Evolutionary conservation across 2,329 filamentous ascomycete genomes (phyloP), one percentile per base, ranked within the genome.

Genomic region (Phyllosticta citribraziliensis): DNA sequence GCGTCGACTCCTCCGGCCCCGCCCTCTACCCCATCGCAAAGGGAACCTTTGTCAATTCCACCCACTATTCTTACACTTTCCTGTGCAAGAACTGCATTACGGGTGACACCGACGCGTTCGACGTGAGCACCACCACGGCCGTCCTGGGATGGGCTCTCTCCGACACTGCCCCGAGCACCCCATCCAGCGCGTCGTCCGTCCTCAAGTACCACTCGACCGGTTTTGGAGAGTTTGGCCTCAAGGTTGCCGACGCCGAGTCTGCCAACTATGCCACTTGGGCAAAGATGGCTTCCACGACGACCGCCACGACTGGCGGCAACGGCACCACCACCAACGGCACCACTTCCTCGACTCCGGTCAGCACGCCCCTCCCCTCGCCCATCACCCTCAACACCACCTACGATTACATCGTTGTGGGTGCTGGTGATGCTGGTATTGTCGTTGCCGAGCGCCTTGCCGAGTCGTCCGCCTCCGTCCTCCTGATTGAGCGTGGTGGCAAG

Each of bases 31-130:
- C 79, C 2, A 82, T 83, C 62, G 71, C 78, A 19, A 76, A 79
- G 14, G 80, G 80, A 30, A 81, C 80, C 0, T 81, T 75, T 9
- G 70, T 81, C 61, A 83, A 82, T 72, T 72, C 73, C 59, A 83
- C 80, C 1, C 79, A 82, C 56, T 78, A 78, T 64, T 78, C 79
- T 6, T 82, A 80, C 65, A 83, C 81, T 1, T 84, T 83, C 69
- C 74, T 83, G 33, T 84, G 81, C 68, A 70, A 67, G 17, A 70
- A 69, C 40, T 74, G 72, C 58, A 68, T 75, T 52, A 69, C 67
- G 51, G 63, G 66, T 17, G 67, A 69, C 62, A 67, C 65, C 19
- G 63, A 70, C 4, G 64, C 68, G 30, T 65, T 73, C 61, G 66
- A 69, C 1, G 62, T 65, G 27, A 64, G 58, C 33, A 51, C 65